A percentile compares a stretch with the other conserved stretches of the same genome.
Evolutionary conservation across 2,329 filamentous ascomycete genomes (phyloP).

Genomic region (Colletotrichum sublineola): DNA sequence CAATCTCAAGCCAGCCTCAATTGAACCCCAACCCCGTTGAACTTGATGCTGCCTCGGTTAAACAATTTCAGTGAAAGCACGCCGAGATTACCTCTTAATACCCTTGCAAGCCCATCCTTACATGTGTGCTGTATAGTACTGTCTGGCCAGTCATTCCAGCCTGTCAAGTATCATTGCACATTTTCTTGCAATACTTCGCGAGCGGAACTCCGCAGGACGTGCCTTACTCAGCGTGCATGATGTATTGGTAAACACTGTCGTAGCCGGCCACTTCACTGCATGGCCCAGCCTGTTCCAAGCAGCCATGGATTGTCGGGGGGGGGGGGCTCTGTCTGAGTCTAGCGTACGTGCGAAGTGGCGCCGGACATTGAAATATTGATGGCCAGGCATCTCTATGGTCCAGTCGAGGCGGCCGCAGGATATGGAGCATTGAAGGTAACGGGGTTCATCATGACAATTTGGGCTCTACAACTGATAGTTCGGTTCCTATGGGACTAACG

Average conservation of each 20-base stretch:
- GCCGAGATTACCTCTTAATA: neutral
- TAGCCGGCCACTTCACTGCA: neutral
- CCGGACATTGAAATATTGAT: neutral
- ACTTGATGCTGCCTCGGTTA: no score
- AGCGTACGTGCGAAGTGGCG: conserved; percentile 2
- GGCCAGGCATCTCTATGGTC: neutral
- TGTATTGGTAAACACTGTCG: neutral
- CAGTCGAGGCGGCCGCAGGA: neutral
- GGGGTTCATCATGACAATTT: neutral
- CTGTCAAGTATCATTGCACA: neutral
- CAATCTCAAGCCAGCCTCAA: neutral
- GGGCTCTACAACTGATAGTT: no score
- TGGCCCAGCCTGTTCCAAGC: neutral
- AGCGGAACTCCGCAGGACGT: conserved; percentile 26
- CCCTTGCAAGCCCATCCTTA: no score
- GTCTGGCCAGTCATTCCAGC: neutral
- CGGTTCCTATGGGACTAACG: neutral
- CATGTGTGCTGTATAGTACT: no score
- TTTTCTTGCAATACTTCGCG: neutral
- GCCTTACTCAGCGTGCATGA: conserved; percentile 22
- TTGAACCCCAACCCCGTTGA: no score
- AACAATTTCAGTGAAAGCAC: neutral
- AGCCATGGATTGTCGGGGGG: neutral
- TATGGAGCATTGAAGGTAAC: neutral
- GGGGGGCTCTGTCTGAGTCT: neutral